Base-by-base conservation (phyloP, 768 basidiomycete species). In the Suillus hirtellus region DNA sequence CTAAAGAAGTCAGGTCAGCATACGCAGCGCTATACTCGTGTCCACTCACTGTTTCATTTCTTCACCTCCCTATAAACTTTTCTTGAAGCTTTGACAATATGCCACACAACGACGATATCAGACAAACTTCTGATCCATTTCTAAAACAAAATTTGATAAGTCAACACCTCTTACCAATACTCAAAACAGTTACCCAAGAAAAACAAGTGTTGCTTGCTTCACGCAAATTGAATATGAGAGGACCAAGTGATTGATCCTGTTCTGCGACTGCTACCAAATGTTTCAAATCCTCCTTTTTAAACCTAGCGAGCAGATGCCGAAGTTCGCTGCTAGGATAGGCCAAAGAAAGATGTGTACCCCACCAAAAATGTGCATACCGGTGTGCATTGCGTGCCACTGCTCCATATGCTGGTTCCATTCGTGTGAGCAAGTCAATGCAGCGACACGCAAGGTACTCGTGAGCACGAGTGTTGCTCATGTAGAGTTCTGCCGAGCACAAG, bases 101-200 rank as follows among this genome's bases (percentile, higher is more conserved):
- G 53, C 53, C 53, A 54, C 10, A 34, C 53, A 12, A n/a, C 53
- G 19, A 19, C 34, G 7, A 54, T 12, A 2, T 54, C 53, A 19
- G 53, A 54, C 5, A 19, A 14, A 12, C 11, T 54, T 19, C 53
- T 54, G 19, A 54, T 54, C 53, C 53, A 54, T n/a, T 54, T 54
- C 53, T 54, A 35, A 35, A 46, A 4, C 4, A 19, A 11, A 34
- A 35, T n/a, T 12, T 7, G 2, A 19, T 54, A 1, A 54, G 34
- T 35, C 2, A 2, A 5, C 19, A 35, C 19, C 10, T 17, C 19
- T 6, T n/a, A 7, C 11, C 19, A 11, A 35, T 14, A 35, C 6
- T 10, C n/a, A 35, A 53, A 53, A 53, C 2, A 35, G 6, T 54
- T 11, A 54, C 53, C 34, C 34, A 54, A 11, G 53, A 54, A 35